Conservation (phyloP, 495 filamentous ascomycete genomes). For the Filosporella fistucella region DNA sequence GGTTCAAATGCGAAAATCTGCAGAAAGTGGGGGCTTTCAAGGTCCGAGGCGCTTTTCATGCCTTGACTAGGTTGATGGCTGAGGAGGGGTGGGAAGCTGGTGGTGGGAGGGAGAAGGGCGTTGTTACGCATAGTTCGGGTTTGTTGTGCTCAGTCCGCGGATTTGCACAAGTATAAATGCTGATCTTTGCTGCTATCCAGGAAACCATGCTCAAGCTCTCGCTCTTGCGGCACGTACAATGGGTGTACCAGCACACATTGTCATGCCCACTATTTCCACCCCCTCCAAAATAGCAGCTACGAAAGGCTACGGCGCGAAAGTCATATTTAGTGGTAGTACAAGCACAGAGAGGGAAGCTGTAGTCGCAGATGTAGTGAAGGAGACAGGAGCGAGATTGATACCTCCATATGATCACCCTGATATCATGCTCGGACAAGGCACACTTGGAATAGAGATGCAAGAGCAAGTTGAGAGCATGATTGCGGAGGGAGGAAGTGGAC, state of each 20-base stretch:
- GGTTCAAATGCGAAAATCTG: slow-evolving; percentile 96
- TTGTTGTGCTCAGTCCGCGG: slow-evolving; percentile 14
- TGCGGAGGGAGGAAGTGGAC: slow-evolving; percentile 3
- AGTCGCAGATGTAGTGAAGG: slow-evolving; percentile 55
- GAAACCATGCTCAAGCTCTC: slow-evolving; percentile 95
- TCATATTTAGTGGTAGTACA: slow-evolving; percentile 81
- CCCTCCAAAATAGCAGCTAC: slow-evolving; percentile 85
- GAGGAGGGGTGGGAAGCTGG: slow-evolving; percentile 55
- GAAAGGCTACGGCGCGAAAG: slow-evolving; percentile 63
- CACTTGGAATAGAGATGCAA: slow-evolving; percentile 77
- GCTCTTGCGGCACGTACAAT: slow-evolving; percentile 72
- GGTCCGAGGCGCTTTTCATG: slow-evolving; percentile 85
- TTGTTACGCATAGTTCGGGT: slow-evolving; percentile 92
- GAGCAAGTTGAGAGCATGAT: slow-evolving; percentile 58
- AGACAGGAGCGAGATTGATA: slow-evolving; percentile 71
- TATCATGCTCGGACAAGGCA: slow-evolving; percentile 90
- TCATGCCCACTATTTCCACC: slow-evolving; percentile 85
- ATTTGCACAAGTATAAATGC: slow-evolving; percentile 2
- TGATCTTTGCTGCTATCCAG: slow-evolving; percentile 31
- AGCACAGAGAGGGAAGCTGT: slow-evolving; percentile 76
- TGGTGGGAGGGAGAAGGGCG: slow-evolving; percentile 53
- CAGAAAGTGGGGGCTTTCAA: slow-evolving; percentile 95
- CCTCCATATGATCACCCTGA: slow-evolving; percentile 91
- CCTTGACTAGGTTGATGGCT: slow-evolving; percentile 64
- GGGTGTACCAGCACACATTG: slow-evolving; percentile 64